Base-by-base conservation (phyloP, 1,284 basidiomycete genomes). In the Moesziomyces sp. region DNA sequence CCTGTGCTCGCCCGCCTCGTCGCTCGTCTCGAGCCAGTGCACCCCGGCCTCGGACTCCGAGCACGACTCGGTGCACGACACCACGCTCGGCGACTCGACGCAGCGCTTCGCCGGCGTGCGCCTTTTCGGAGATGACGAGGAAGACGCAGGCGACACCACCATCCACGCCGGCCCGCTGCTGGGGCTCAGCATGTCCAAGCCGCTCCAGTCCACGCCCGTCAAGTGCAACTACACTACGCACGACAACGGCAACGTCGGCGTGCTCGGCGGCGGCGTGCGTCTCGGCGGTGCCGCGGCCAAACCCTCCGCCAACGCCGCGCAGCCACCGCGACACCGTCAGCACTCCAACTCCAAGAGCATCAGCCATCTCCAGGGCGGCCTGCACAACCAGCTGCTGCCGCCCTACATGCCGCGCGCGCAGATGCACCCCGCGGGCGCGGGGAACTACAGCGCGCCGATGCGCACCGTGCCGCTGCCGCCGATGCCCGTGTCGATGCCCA, bases 231-330 rank as follows among this genome's bases (percentile, higher is more conserved):
- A 75, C 62, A 77, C 76, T 35, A 73, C 63, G 2, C 74, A 79
- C 53, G 78, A 80, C 57, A 77, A 77, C 38, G 78, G 78, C 56
- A 80, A 80, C 26, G 78, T 80, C 24, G 77, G 77, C 16, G 78
- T 80, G 3, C 57, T 80, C 21, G 78, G 78, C 30, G 78, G 78
- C 21, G 78, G 78, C 23, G 76, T 80, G 9, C 58, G 67, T 21
- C 62, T 80, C 8, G 78, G 78, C 26, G 74, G 71, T 21, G 8
- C 43, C 34, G 35, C 43, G 14, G 53, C 50, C 30, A 45, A 2
- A 21, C 21, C 21, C 2, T 21, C 21, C 21, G 21, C 21, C 21
- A 21, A 21, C 21, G 21, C 21, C 21, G 21, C 21, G 2, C 21
- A 21, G 21, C 1, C 52, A 1, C 52, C 46, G 1, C 55, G 71